These are phyloP conservation scores for Chrysoporthe austroafricana DNA, from an alignment of 2,329 filamentous ascomycete species.

Conservation along the genomic window DNA sequence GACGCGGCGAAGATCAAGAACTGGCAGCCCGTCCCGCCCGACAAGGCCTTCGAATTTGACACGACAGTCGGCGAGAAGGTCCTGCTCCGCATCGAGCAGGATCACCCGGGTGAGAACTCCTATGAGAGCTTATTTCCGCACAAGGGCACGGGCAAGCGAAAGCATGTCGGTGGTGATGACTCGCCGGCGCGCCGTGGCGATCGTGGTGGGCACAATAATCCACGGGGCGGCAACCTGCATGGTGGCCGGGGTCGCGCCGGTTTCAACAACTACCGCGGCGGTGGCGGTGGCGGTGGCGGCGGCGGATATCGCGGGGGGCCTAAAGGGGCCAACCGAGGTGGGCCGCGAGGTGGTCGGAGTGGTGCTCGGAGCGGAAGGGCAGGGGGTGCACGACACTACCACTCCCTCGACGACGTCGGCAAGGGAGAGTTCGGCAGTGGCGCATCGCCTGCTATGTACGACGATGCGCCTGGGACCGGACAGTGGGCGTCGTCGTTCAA, in stretches of 20 bases:
- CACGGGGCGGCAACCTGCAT: conserved; percentile 31
- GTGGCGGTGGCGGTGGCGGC: conserved; percentile 31
- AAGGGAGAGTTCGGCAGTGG: conserved; percentile 48
- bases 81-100: conserved; percentile 77
- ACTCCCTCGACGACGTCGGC: conserved; percentile 69
- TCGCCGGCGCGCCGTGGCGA: conserved; percentile 12
- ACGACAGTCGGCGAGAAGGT: conserved; percentile 87
- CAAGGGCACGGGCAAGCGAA: conserved; percentile 60
- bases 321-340: conserved; percentile 13
- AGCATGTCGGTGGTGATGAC: conserved; percentile 62
- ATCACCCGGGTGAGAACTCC: conserved; percentile 64
- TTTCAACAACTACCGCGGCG: conserved; percentile 44
- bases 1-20: conserved; percentile 82
- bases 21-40: conserved; percentile 76
- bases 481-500: conserved; percentile 16
- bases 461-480: conserved; percentile 17
- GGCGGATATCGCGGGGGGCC: conserved; percentile 20
- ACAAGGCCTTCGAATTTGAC: conserved; percentile 77
- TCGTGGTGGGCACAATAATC: conserved; percentile 31
- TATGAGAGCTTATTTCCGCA: conserved; percentile 66
- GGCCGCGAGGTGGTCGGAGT: conserved; percentile 46
- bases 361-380: conserved; percentile 52
- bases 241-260: conserved; percentile 42
- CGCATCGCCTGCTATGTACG: conserved; percentile 25
- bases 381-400: conserved; percentile 57